Conservation (phyloP, 805 yeast species). For the Scheffersomyces lignosus region DNA sequence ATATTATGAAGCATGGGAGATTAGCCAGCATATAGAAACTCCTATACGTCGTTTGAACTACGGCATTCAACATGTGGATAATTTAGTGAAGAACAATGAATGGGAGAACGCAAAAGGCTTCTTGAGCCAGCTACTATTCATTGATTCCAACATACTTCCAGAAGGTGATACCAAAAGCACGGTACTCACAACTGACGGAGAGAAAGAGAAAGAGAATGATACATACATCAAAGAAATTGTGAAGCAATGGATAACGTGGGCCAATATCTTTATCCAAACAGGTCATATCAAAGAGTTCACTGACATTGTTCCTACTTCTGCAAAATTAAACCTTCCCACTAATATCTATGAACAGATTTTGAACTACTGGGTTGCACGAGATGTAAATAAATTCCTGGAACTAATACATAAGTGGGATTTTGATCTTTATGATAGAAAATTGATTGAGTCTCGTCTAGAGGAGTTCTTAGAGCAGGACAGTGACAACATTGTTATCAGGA, state of each 20-base stretch:
- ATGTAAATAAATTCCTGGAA: slow-evolving; percentile 33
- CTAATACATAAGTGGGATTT: slow-evolving; percentile 58
- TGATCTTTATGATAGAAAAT: slow-evolving; percentile 47
- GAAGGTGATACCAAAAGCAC: slow-evolving; percentile 34
- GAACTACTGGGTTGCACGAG: slow-evolving; percentile 39
- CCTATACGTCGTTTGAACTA: slow-evolving; percentile 51
- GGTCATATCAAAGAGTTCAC: slow-evolving; percentile 49
- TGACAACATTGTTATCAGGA: slow-evolving; percentile 29
- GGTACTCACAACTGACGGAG: slow-evolving; percentile 15
- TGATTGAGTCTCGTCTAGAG: slow-evolving; percentile 48
- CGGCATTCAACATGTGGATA: slow-evolving; percentile 59
- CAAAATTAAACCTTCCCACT: slow-evolving; percentile 33
- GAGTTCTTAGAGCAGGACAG: slow-evolving; percentile 31
- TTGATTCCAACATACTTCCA: slow-evolving; percentile 21
- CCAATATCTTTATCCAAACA: slow-evolving; percentile 50
- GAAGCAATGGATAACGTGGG: slow-evolving; percentile 65
- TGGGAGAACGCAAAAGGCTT: slow-evolving; percentile 61
- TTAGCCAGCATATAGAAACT: slow-evolving; percentile 58
- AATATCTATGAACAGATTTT: slow-evolving; percentile 45
- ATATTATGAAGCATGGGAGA: slow-evolving; percentile 75
- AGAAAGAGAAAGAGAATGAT: slow-evolving; percentile 15
- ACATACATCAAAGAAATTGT: slow-evolving; percentile 21
- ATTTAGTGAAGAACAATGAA: slow-evolving; percentile 38
- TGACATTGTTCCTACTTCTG: slow-evolving; percentile 52
- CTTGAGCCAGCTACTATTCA: slow-evolving; percentile 28